These are phyloP conservation scores for Ambrosia trifida DNA, from an alignment of 129 eudicot species.

Conservation along the genomic window DNA sequence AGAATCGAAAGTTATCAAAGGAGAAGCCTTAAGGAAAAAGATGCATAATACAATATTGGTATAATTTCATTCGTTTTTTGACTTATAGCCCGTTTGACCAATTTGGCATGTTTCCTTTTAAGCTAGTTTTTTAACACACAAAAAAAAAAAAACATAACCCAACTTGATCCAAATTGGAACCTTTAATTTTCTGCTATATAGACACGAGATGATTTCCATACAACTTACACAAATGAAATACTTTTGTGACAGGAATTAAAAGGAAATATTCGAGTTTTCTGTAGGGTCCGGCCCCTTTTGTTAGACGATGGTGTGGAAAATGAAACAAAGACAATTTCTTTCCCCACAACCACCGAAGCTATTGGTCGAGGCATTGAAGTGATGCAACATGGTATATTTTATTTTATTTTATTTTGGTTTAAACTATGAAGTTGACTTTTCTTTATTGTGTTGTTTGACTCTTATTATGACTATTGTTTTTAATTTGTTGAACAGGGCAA, in stretches of 20 bases:
- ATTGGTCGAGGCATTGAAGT: conserved; percentile 85
- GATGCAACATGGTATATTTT: conserved; percentile 64
- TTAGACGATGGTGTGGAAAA: conserved; percentile 62
- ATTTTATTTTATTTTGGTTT: background rate
- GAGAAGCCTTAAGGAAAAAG: conserved; percentile 84
- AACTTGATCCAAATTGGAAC: background rate
- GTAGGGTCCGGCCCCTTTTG: conserved; percentile 86
- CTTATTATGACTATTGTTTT: conserved; percentile 13
- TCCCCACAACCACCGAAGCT: conserved; percentile 68
- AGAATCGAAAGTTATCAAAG: conserved; percentile 77
- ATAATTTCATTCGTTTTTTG: conserved; percentile 2
- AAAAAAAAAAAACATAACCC: background rate
- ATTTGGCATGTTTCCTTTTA: background rate
- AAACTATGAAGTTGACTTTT: background rate
- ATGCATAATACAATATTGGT: conserved; percentile 93
- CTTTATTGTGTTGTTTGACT: background rate
- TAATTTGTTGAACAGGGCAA: conserved; percentile 57
- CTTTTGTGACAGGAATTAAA: conserved; percentile 66
- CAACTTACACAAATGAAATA: conserved; percentile 17
- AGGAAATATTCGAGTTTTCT: conserved; percentile 95
- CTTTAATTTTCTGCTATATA: background rate
- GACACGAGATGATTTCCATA: background rate
- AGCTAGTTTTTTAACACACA: background rate
- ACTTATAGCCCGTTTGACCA: background rate
- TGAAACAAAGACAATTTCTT: conserved; percentile 57